Conservation (phyloP, 768 basidiomycete species). For the Leccinum pellstonianum region DNA sequence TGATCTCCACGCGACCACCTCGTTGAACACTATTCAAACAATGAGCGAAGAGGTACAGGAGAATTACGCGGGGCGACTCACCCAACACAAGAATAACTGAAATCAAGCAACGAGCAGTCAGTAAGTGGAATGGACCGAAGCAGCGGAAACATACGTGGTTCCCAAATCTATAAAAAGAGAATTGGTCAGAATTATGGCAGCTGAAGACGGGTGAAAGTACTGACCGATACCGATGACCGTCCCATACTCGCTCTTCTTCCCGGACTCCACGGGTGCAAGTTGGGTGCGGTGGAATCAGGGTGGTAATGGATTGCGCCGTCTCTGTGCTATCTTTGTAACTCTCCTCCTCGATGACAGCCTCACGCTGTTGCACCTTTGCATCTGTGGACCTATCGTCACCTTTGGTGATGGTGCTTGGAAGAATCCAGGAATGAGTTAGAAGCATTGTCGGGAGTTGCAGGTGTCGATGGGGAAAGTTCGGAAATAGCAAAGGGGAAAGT, state of each 20-base stretch:
- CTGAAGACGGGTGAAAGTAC: constrained; percentile 20
- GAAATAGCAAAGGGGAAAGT: too few relatives aligned
- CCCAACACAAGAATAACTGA: constrained; percentile 95
- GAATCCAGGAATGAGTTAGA: too few relatives aligned
- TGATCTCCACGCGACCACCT: constrained; percentile 84
- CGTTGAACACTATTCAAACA: constrained; percentile 62
- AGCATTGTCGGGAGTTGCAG: too few relatives aligned
- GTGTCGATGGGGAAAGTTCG: too few relatives aligned
- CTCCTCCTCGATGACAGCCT: too few relatives aligned
- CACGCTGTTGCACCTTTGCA: too few relatives aligned
- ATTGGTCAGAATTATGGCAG: constrained; percentile 2
- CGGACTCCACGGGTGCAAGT: constrained; percentile 32
- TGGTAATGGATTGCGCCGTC: too few relatives aligned
- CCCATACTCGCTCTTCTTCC: constrained; percentile 69
- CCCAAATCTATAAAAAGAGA: constrained; percentile 65
- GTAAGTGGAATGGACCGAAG: not conserved
- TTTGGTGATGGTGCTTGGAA: too few relatives aligned
- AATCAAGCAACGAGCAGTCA: constrained; percentile 23
- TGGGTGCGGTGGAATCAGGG: too few relatives aligned
- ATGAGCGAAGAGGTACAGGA: not conserved
- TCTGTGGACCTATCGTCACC: too few relatives aligned
- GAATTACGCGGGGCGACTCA: constrained; percentile 37
- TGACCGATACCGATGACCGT: constrained; percentile 91
- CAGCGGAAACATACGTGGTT: constrained; percentile 62
- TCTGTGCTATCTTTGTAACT: too few relatives aligned